Evolutionary conservation across 2,329 filamentous ascomycete species (phyloP), one percentile per base, ranked within the genome.

Genomic region (Leptosphaerulina australis): DNA sequence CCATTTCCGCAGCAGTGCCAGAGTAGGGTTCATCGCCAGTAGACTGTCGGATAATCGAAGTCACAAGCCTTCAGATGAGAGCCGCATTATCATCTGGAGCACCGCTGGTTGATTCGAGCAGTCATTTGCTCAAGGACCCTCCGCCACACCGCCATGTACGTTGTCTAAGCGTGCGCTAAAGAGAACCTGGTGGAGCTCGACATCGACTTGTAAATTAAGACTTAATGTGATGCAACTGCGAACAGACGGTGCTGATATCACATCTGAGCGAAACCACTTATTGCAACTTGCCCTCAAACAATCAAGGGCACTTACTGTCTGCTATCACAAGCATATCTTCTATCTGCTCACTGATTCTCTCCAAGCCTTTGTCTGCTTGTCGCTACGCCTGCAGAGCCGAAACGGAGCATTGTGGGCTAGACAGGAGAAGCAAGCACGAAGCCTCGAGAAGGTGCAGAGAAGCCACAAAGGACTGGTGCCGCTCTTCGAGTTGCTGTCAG

Each of bases 341-440:
- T 9, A 5, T 14, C 31, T 36, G 31, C 18, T 33, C 43, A 45
- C 6, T 34, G 33, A 14, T 21, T 33, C 36, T 14, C 15, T 29
- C 25, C 41, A 17, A 20, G 31, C 11, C 41, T 17, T 17, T 25
- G 11, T 18, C 33, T n/a, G 25, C 31, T 29, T 5, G 31, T 35
- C 30, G 40, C 41, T 36, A 24, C 41, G 41, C 31, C n/a, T 37
- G 43, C 43, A 45, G 41, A 14, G 38, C 18, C 26, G 43, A 31
- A 31, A 21, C 39, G 20, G 20, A n/a, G 20, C 3, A 1, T 11
- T 37, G 10, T 31, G 33, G 14, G 30, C 9, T 14, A 10, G 25
- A 15, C n/a, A 1, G 4, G n/a, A 17, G 25, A 25, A 11, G 11
- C n/a, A n/a, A 35, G 18, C n/a, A n/a, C 33, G 8, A 14, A 2